phyloP scores from a whole-genome alignment of 1,284 basidiomycete genomes.

The Anthracocystis walkeri region DNA sequence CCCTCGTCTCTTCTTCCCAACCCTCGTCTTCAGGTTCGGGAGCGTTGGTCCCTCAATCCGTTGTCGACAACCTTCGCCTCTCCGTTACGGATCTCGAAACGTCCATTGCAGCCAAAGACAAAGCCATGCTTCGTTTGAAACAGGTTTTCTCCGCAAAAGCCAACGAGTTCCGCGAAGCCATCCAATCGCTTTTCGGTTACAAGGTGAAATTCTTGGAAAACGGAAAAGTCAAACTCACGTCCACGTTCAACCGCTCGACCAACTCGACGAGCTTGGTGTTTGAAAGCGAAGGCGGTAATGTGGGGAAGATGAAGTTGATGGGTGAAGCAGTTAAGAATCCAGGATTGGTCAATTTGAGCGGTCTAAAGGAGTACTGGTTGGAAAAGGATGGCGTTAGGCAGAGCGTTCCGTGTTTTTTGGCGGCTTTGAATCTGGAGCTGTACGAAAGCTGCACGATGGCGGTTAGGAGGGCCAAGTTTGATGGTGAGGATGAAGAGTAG shows the following conservation, averaged over 20 bases:
- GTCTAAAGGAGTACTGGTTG: conserved; percentile 72
- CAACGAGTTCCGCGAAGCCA: conserved; percentile 82
- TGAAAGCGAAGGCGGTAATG: conserved; percentile 71
- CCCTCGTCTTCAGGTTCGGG: conserved; percentile 65
- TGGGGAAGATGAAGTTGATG: conserved; percentile 72
- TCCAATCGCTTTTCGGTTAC: conserved; percentile 82
- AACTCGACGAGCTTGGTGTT: conserved; percentile 71
- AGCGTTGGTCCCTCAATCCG: conserved; percentile 73
- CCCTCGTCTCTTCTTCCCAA: conserved; percentile 35
- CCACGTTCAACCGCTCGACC: conserved; percentile 75
- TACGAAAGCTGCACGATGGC: conserved; percentile 66
- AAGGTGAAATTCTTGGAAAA: conserved; percentile 86
- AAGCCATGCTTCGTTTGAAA: conserved; percentile 78
- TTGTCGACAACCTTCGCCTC: conserved; percentile 76
- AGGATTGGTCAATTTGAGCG: conserved; percentile 48
- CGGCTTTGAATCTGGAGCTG: conserved; percentile 72
- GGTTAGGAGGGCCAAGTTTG: conserved; percentile 15
- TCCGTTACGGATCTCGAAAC: conserved; percentile 77
- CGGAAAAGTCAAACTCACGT: conserved; percentile 83
- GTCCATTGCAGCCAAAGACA: conserved; percentile 74
- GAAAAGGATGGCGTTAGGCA: conserved; percentile 70
- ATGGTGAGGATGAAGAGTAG: conserved; percentile 20
- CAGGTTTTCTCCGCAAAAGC: conserved; percentile 80
- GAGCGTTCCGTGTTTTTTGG: conserved; percentile 73
- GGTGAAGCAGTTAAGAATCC: conserved; percentile 68